Percentiles rank a stretch among this genome's conserved stretches.
Conservation (phyloP, 805 yeast genomes). For the Ogataea nitratoaversa region DNA sequence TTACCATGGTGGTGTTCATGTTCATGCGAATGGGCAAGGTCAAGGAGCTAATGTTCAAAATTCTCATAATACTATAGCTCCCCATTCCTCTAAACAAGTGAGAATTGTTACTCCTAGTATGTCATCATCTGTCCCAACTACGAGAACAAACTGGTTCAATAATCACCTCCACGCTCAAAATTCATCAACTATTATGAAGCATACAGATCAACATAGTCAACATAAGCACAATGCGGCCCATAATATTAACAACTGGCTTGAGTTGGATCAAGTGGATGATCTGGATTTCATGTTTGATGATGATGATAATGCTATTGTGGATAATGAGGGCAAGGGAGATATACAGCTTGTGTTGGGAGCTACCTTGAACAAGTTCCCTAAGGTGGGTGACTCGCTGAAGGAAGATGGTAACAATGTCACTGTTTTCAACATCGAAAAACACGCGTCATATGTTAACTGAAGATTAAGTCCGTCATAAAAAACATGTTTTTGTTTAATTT, state of each 20-base stretch:
- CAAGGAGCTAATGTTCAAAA: too few species aligned
- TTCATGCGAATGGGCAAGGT: too few species aligned
- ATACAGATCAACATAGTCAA: not conserved
- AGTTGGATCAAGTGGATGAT: conserved; percentile 7
- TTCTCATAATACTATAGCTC: too few species aligned
- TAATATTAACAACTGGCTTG: conserved; percentile 5
- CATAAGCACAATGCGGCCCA: not conserved
- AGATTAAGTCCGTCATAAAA: too few species aligned
- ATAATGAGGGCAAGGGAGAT: not conserved
- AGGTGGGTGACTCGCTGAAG: not conserved
- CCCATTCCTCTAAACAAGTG: conserved; percentile 12
- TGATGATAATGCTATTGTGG: conserved; percentile 6
- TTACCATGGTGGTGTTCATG: too few species aligned
- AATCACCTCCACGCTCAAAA: conserved; percentile 7
- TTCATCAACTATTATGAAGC: not conserved
- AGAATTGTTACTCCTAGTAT: conserved; percentile 21
- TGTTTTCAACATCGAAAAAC: not conserved
- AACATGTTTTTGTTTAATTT: too few species aligned
- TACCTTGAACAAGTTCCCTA: not conserved
- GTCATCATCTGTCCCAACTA: conserved; percentile 35
- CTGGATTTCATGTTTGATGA: conserved; percentile 17
- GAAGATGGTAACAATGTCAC: not conserved
- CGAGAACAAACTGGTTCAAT: conserved; percentile 31
- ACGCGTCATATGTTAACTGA: conserved; percentile 1
- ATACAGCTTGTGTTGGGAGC: not conserved